Conservation (phyloP, 2,329 filamentous ascomycete species). For the Cercospora citrullina region DNA sequence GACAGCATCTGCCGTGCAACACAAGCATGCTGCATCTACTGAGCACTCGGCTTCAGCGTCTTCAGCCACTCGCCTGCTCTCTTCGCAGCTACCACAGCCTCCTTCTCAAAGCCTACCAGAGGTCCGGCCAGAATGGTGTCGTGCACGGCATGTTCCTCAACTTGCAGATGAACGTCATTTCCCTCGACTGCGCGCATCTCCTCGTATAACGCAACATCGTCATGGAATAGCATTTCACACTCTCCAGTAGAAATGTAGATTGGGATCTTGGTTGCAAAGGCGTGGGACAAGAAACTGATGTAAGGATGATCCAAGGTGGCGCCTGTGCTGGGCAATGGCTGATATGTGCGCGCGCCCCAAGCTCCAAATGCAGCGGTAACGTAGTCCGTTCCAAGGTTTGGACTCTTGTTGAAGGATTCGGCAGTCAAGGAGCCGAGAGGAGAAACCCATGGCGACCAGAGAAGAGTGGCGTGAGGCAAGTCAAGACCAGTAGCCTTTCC, state of each 20-base stretch:
- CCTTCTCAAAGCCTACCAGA: constrained; percentile 46
- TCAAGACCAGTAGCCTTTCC: constrained; percentile 40
- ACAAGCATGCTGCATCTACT: background rate
- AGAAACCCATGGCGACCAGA: constrained; percentile 50
- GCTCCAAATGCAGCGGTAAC: constrained; percentile 41
- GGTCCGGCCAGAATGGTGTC: constrained; percentile 49
- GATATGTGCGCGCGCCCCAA: constrained; percentile 48
- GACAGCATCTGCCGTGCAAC: background rate
- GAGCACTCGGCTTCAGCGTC: constrained; percentile 8
- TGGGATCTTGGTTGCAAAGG: constrained; percentile 44
- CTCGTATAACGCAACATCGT: constrained; percentile 42
- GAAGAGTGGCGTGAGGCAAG: constrained; percentile 41
- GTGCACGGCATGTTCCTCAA: constrained; percentile 47
- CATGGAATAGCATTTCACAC: constrained; percentile 46
- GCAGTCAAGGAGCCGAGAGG: constrained; percentile 35
- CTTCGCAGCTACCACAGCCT: constrained; percentile 39
- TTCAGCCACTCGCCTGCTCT: constrained; percentile 41
- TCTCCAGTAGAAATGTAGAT: constrained; percentile 47
- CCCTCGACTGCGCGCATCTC: constrained; percentile 42
- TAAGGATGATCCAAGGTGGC: constrained; percentile 41
- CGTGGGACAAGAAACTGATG: constrained; percentile 40
- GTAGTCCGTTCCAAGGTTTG: constrained; percentile 46
- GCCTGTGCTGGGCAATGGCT: constrained; percentile 27
- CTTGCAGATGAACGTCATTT: constrained; percentile 45
- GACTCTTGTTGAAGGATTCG: constrained; percentile 35